phyloP scores from a whole-genome alignment of 345 rosid species.

The Acer negundo region DNA sequence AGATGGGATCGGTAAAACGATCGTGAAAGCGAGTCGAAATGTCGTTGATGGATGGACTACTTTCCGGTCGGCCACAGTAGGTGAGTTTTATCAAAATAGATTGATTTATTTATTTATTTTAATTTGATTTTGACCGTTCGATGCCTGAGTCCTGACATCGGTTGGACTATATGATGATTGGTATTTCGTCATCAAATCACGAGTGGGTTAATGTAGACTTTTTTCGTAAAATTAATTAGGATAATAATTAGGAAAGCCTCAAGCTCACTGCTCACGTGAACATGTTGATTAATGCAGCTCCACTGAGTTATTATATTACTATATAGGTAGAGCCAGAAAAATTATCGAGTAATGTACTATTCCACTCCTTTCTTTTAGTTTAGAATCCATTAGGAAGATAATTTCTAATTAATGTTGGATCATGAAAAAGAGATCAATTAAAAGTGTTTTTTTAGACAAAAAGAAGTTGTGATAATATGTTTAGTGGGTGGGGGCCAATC shows the following conservation, averaged over 20 bases:
- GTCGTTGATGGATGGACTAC: conserved; percentile 74
- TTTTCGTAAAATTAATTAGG: no score
- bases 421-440: not conserved
- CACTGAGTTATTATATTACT: no score
- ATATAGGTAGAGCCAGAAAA: no score
- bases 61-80: conserved; percentile 86
- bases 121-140: not conserved
- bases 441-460: not conserved
- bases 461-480: not conserved
- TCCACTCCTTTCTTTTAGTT: no score
- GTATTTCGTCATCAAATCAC: not conserved
- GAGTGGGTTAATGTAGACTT: not conserved
- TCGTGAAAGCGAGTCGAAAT: conserved; percentile 60
- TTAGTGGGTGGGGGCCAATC: not conserved
- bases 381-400: not conserved
- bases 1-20: conserved; percentile 82
- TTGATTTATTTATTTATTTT: no score
- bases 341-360: no score
- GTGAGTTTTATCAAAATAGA: conserved; percentile 37
- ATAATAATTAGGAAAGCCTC: no score
- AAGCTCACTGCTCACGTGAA: no score
- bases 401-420: no score
- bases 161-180: not conserved
- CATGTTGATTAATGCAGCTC: no score
- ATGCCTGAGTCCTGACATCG: not conserved